phyloP scores from a whole-genome alignment of 2,329 filamentous ascomycete species.

The Podosphaera aphanis region DNA sequence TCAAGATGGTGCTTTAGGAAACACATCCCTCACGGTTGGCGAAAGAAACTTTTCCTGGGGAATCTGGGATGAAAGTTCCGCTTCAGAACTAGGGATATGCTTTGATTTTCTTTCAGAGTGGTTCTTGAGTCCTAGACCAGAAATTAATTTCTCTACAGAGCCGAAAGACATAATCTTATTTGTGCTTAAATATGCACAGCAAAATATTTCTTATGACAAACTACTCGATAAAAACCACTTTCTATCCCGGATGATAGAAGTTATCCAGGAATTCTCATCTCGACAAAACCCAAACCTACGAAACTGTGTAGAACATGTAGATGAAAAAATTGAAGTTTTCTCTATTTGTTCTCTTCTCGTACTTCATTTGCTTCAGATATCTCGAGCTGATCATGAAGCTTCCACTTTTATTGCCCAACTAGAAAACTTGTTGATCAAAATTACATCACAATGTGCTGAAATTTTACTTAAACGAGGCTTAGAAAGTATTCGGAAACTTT shows the following conservation, averaged over 20 bases:
- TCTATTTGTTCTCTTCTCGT: conserved; percentile 16
- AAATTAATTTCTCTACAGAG: conserved; percentile 2
- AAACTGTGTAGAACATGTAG: not conserved
- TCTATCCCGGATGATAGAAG: conserved; percentile 12
- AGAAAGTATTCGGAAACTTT: conserved; percentile 22
- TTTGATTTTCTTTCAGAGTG: conserved; percentile 33
- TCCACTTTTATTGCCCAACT: conserved; percentile 16
- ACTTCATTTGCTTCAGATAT: conserved; percentile 21
- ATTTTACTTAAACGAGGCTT: conserved; percentile 22
- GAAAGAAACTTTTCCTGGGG: conserved; percentile 29
- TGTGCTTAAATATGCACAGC: conserved; percentile 14
- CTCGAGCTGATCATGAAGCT: conserved; percentile 9
- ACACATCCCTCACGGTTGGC: conserved; percentile 17
- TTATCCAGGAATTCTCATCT: conserved; percentile 10
- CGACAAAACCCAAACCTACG: conserved; percentile 4
- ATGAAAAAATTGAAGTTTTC: conserved; percentile 6
- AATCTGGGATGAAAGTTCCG: conserved; percentile 30
- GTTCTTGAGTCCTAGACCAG: conserved; percentile 3
- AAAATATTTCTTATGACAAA: conserved; percentile 7
- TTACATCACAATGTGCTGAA: conserved; percentile 19
- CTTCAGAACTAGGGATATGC: conserved; percentile 37
- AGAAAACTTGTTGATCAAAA: conserved; percentile 25
- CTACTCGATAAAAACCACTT: conserved; percentile 6
- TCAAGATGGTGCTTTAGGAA: not conserved
- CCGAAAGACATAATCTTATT: conserved; percentile 5